Evolutionary conservation across 2,329 filamentous ascomycete species (phyloP), one percentile per base, ranked within the genome.

Genomic region (Microsporum ferrugineum): DNA sequence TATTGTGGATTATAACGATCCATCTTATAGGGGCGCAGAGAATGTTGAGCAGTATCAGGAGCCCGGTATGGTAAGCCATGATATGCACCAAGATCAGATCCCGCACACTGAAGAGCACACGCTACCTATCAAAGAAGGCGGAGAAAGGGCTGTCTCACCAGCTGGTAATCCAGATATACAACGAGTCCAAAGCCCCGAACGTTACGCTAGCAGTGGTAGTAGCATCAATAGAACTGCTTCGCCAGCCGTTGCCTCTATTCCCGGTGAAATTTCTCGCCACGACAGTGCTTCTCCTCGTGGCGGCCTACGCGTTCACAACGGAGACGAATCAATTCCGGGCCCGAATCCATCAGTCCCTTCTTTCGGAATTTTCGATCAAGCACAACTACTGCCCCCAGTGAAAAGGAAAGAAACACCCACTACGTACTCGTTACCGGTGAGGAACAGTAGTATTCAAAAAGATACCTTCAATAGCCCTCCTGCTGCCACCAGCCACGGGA

Each of bases 41-140:
- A 55, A 60, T 41, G 58, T 56, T 62, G 63, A 61, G 59, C 53
- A 64, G 34, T 62, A 60, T 31, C 63, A 62, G 60, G 34, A 43
- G 62, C 62, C 58, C 60, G 41, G 57, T 23, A 17, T 27, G 5
- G 17, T 29, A 33, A 33, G 12, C 33, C 5, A 57, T 57, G 55
- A 56, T 62, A 27, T 57, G 14, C 27, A n/a, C 12, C 34, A 57
- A n/a, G 27, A 53, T 2, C 49, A 53, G 5, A 14, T 10, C 10
- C 12, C 12, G 10, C 49, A 33, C 10, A 31, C 27, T 5, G 7
- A 33, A n/a, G 27, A 53, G 49, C 49, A 34, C 27, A 53, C 2
- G 4, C 27, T 53, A 12, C 49, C 49, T n/a, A 53, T 34, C 29
- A n/a, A 27, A 33, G 49, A 53, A 53, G 29, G 31, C 12, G 14